Base-by-base conservation (phyloP, 371 early-diverging fungal genomes). In the Thermomucor indicae-seudaticae region DNA sequence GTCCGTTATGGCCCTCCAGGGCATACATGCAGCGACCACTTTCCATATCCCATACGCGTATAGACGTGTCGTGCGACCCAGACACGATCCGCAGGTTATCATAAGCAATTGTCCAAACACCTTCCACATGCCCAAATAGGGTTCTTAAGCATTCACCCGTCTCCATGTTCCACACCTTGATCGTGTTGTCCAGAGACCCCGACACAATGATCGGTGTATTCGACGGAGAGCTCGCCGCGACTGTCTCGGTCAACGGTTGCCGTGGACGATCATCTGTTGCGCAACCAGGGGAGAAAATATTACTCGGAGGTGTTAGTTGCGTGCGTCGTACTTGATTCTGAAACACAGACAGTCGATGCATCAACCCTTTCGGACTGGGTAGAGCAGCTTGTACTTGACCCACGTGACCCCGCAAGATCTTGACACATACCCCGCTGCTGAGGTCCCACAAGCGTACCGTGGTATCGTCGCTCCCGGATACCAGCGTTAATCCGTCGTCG, bases 31-130 rank as follows among this genome's bases (percentile, higher is more conserved):
- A 80, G 20, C 83, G 64, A 7, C 94, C 96, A 28, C 84, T 86
- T 43, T 91, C 90, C 10, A 89, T 70, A 62, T 96, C 96, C 99
- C 99, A 99, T 29, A 98, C 78, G 49, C 91, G 89, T n/a, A 98
- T 79, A 0, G 85, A 81, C 12, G 85, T 81, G 55, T 98, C 99
- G 53, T 92, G 85, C 11, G 91, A 86, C 0, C 95, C 97, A 47
- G 92, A 89, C 2, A 95, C 89, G 25, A 97, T 87, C 6, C 96
- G 81, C 47, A 97, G 78, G 35, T 88, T 85, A 64, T 96, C 95
- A 60, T 90, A 89, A 3, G 92, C 91, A 23, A 90, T 49, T 0
- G 89, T 81, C 83, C 95, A 91, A 1, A 99, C 91, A 23, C 95
- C 96, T 53, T 93, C 91, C 2, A 86, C 83, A 61, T 97, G 95